Evolutionary conservation across 306 rosid species (phyloP), one percentile per base, ranked within the genome.

Genomic region (Comarum palustre): DNA sequence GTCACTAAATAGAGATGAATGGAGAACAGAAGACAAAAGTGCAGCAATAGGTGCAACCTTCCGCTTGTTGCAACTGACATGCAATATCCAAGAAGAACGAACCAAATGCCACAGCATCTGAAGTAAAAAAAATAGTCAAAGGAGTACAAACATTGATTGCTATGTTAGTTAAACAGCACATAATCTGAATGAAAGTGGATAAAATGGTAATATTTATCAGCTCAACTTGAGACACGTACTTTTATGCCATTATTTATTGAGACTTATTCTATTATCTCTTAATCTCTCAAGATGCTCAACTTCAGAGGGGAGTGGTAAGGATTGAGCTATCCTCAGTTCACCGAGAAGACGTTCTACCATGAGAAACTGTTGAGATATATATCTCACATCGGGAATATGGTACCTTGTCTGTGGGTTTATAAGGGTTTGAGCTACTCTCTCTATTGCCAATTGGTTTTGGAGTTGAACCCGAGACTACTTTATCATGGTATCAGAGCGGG

Each of bases 91-190:
- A 73, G 98, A 86, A 78, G 97, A 85, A 77, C 20, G 96, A 63
- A 89, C 97, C 91, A 93, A 87, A 77, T 81, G 91, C 98, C 98
- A 93, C 81, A 89, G 80, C 93, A 86, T 82, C 98, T 93, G 80
- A 75, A 82, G 71, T 31, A n/a, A n/a, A 78, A 79, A 66, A n/a
- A 73, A 70, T 42, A 79, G 55, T 76, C 76, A 61, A 63, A 81
- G 43, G 47, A 74, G 52, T 59, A 55, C 57, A 14, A 75, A 77
- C 27, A 52, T 55, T 47, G 76, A 25, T 27, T 29, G 69, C 55
- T 52, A 51, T 69, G 25, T 52, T 14, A 68, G 19, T 55, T 71
- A 39, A 38, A 69, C 64, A 43, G 69, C 74, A 58, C 59, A 39
- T 31, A 32, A 41, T 32, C 22, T 31, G 55, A 74, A 64, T 48